Base-by-base conservation (phyloP, 176 grass and related monocot genomes). In the Avena eriantha region DNA sequence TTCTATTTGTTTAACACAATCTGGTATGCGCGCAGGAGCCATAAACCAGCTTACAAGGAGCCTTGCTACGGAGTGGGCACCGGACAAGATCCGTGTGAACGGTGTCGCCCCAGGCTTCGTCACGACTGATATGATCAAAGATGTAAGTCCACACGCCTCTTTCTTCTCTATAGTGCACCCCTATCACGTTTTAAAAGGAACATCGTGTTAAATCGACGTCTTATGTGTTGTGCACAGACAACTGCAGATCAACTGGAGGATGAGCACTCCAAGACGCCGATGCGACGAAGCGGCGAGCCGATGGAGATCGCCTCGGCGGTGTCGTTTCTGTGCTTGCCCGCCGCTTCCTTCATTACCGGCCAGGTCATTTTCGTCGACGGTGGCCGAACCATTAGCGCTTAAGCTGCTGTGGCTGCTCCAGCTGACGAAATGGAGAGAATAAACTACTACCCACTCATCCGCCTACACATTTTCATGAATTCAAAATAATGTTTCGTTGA, bases 41-140 rank as follows among this genome's bases (percentile, higher is more conserved):
- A 86, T 92, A 4, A 85, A 88, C 49, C 89, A 87, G 14, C 84
- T 91, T 1, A 87, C 80, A 55, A 84, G 77, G 63, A 86, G 77
- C 60, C 60, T 86, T 3, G 90, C 86, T 17, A 29, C 60, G 13
- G 82, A 92, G 71, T 89, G 90, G 86, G 89, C 80, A 34, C 3
- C 21, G 0, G 60, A 87, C 31, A 79, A 65, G 14, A 83, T 87
- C 9, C 85, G 89, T 53, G 79, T 67, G n/a, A 91, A 91, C 39
- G 55, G 73, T 4, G 64, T 91, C 49, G 73, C 89, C 6, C 85
- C 89, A 18, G 89, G 85, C 0, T 1, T 21, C 0, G 2, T 69
- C n/a, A 56, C 9, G 7, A 85, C 74, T 45, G 74, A 68, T 7
- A 55, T 85, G 2, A 4, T 4, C 60, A 78, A 84, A 7, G 1